A percentile compares a stretch with the other conserved stretches of the same genome.
These are phyloP conservation scores for Hydrangea macrophylla DNA, from an alignment of 148 eudicot genomes.

Conservation along the genomic window DNA sequence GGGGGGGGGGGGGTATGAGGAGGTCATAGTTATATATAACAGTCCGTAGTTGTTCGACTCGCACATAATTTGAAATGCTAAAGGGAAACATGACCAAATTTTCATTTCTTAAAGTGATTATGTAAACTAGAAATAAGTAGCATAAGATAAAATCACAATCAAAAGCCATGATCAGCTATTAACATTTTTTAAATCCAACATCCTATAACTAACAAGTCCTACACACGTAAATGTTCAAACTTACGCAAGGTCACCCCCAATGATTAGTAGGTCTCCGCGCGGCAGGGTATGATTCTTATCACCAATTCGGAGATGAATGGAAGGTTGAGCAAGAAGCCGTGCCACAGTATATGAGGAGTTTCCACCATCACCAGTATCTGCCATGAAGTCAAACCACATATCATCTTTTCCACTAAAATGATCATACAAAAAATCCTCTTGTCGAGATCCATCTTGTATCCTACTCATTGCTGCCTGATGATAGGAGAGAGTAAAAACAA, in stretches of 20 bases:
- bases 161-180: background rate
- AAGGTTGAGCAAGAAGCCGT: slow-evolving; percentile 90
- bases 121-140: no score
- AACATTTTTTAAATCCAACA: background rate
- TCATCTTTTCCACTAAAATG: slow-evolving; percentile 78
- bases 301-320: slow-evolving; percentile 33
- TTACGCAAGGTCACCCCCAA: slow-evolving; percentile 99
- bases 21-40: no score
- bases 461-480: slow-evolving; percentile 85
- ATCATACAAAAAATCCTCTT: slow-evolving; percentile 72
- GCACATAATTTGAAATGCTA: no score
- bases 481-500: slow-evolving; percentile 10
- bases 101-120: no score
- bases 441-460: slow-evolving; percentile 54
- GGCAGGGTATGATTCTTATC: slow-evolving; percentile 42
- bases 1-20: no score
- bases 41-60: no score
- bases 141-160: no score
- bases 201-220: background rate
- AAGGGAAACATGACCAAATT: no score
- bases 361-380: slow-evolving; percentile 99
- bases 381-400: slow-evolving; percentile 99
- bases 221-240: slow-evolving; percentile 19
- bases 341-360: slow-evolving; percentile 87
- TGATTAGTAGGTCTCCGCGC: slow-evolving; percentile 75